Base-by-base conservation (phyloP, 768 basidiomycete species). In the Russula vinacea region DNA sequence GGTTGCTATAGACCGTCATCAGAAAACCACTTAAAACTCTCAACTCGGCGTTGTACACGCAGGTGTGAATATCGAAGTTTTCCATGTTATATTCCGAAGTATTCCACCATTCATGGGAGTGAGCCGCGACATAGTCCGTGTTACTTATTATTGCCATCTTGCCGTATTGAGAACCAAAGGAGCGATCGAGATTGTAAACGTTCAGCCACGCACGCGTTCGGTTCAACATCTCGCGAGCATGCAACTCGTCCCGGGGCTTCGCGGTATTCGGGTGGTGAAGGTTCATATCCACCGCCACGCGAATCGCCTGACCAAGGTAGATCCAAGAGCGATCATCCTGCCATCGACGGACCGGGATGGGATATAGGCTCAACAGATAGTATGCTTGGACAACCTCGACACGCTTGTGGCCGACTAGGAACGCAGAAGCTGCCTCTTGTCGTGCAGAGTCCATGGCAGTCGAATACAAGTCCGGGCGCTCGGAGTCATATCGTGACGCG, bases 311-410 rank as follows among this genome's bases (percentile, higher is more conserved):
- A 11, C 94, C 94, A 40, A 96, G 85, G 73, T 90, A 92, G 39
- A 95, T 75, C 90, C 92, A 97, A 57, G 87, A 88, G 32, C 92
- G 81, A 70, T 96, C 92, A 62, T 96, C 92, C 70, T 94, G 92
- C 87, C 92, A 94, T 42, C 86, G 83, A 58, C 84, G 82, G 0
- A 85, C 79, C 2, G 90, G 90, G 0, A 89, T 79, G 60, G 86
- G 85, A 75, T 88, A 88, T 69, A 96, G 73, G 73, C 89, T 86
- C 66, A 92, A 77, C 10, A 91, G 75, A 66, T 91, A 85, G 71
- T 92, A 98, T 8, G 88, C 94, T 55, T 89, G 87, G 57, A 86
- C 87, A 73, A 90, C 85, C 70, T 97, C 94, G 37, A 96, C 88
- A 64, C 84, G 86, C 75, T 93, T 92, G 55, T 81, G 81, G 1